phyloP scores from a whole-genome alignment of 2,329 filamentous ascomycete species.

The Cladosporium sp. region DNA sequence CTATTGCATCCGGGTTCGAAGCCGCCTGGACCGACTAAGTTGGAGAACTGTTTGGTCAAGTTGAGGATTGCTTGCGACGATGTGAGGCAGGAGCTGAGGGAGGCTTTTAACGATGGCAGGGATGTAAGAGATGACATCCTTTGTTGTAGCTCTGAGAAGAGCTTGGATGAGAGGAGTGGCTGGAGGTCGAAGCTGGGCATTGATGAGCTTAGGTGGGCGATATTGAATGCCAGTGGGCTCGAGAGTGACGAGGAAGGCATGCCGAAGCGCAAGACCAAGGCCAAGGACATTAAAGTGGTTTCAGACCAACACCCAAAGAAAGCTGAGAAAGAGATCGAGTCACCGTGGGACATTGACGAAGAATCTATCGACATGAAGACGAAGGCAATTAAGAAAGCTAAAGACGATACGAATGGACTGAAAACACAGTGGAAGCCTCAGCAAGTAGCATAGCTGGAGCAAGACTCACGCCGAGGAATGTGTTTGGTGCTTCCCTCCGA shows the following conservation, averaged over 20 bases:
- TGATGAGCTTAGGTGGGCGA: slow-evolving; percentile 59
- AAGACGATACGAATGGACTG: background rate
- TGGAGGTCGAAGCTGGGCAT: slow-evolving; percentile 57
- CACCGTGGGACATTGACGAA: background rate
- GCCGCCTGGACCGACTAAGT: slow-evolving; percentile 19
- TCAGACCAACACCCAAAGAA: background rate
- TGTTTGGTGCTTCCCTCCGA: too few species aligned
- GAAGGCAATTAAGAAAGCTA: background rate
- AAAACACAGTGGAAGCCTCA: background rate
- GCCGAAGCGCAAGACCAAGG: background rate
- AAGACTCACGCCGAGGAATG: too few species aligned
- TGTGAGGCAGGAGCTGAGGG: slow-evolving; percentile 41
- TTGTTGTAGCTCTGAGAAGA: slow-evolving; percentile 52
- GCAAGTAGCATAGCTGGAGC: background rate
- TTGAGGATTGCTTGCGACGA: slow-evolving; percentile 38
- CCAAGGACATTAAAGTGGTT: background rate
- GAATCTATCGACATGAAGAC: background rate
- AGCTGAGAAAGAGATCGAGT: background rate
- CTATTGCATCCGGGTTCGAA: slow-evolving; percentile 38
- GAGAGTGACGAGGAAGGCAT: slow-evolving; percentile 35
- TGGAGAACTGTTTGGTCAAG: slow-evolving; percentile 26
- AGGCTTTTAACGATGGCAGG: slow-evolving; percentile 31
- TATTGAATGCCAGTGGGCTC: slow-evolving; percentile 59
- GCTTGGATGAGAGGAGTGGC: slow-evolving; percentile 39
- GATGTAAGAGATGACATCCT: slow-evolving; percentile 56